A percentile compares a stretch with the other conserved stretches of the same genome.
Conservation (phyloP, 1,284 basidiomycete genomes). For the Ustilago shanxiensis region DNA sequence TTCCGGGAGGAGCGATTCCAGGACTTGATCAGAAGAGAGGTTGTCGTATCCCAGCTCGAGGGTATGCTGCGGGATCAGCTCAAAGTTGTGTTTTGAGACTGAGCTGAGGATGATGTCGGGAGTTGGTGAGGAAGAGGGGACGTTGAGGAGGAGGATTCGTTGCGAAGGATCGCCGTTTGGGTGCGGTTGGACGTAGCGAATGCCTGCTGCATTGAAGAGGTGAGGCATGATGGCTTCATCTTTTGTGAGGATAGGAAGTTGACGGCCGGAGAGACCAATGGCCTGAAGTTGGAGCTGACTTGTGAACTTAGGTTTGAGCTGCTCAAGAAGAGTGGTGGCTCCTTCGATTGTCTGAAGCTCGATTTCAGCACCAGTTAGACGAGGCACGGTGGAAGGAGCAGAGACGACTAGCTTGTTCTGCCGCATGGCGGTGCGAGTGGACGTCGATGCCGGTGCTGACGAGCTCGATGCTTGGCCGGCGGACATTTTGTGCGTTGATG, state of each 20-base stretch:
- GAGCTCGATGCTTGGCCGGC: slow-evolving; percentile 1
- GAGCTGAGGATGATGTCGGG: slow-evolving; percentile 18
- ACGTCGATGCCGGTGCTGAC: slow-evolving; percentile 1
- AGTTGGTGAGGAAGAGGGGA: slow-evolving; percentile 23
- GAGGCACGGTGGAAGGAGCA: slow-evolving; percentile 24
- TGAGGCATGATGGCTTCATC: slow-evolving; percentile 28
- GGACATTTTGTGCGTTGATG: slow-evolving; percentile 11
- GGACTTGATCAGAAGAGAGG: slow-evolving; percentile 42
- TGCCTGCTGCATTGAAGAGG: slow-evolving; percentile 42
- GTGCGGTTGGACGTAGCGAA: slow-evolving; percentile 44
- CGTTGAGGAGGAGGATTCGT: slow-evolving; percentile 44
- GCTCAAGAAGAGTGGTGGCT: slow-evolving; percentile 28
- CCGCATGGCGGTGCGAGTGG: slow-evolving; percentile 28
- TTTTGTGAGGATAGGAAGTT: slow-evolving; percentile 33
- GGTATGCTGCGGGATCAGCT: slow-evolving; percentile 4
- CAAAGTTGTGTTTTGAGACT: slow-evolving; percentile 14
- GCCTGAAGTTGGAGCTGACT: slow-evolving; percentile 33
- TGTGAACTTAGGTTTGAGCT: slow-evolving; percentile 31
- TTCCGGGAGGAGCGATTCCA: slow-evolving; percentile 40
- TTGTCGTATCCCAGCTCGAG: slow-evolving; percentile 41
- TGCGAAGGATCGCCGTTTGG: slow-evolving; percentile 35
- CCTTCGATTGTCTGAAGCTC: slow-evolving; percentile 25
- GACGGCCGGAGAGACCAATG: slow-evolving; percentile 31
- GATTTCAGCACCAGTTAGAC: slow-evolving; percentile 29
- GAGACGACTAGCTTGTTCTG: slow-evolving; percentile 29